phyloP scores from a whole-genome alignment of 768 basidiomycete genomes.

The Russula lepida region DNA sequence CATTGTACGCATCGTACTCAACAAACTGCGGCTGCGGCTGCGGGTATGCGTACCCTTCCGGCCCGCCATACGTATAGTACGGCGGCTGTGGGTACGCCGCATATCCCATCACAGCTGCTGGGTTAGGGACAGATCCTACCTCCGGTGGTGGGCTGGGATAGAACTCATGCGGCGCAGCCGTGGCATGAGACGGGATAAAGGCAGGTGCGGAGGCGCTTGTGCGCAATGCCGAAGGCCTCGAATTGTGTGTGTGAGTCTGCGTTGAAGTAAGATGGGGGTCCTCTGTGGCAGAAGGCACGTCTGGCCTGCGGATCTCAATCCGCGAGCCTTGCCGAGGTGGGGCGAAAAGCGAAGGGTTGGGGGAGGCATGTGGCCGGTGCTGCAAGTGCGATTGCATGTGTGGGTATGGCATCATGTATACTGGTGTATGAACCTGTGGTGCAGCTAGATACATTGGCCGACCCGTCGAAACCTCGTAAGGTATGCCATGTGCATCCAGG shows the following conservation, averaged over 20 bases:
- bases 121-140: slow-evolving; percentile 26
- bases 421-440: slow-evolving; percentile 29
- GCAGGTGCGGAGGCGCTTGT: slow-evolving; percentile 8
- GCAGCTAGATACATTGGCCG: slow-evolving; percentile 65
- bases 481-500: slow-evolving; percentile 64
- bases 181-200: slow-evolving; percentile 7
- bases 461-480: slow-evolving; percentile 78
- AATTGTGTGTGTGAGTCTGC: background rate
- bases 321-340: slow-evolving; percentile 65
- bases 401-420: slow-evolving; percentile 51
- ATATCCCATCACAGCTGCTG: slow-evolving; percentile 43
- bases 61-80: slow-evolving; percentile 11
- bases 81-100: slow-evolving; percentile 35
- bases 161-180: slow-evolving; percentile 23
- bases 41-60: slow-evolving; percentile 11
- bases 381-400: slow-evolving; percentile 50
- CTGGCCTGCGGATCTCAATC: slow-evolving; percentile 65
- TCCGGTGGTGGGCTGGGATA: slow-evolving; percentile 22
- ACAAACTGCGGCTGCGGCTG: slow-evolving; percentile 10
- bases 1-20: slow-evolving; percentile 11
- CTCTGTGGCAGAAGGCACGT: slow-evolving; percentile 21
- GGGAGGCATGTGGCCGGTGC: slow-evolving; percentile 40
- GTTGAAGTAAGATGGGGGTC: background rate
- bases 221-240: slow-evolving; percentile 36
- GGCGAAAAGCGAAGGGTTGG: slow-evolving; percentile 63